Conservation (phyloP, 2,329 filamentous ascomycete genomes). For the Fusarium begoniae region DNA sequence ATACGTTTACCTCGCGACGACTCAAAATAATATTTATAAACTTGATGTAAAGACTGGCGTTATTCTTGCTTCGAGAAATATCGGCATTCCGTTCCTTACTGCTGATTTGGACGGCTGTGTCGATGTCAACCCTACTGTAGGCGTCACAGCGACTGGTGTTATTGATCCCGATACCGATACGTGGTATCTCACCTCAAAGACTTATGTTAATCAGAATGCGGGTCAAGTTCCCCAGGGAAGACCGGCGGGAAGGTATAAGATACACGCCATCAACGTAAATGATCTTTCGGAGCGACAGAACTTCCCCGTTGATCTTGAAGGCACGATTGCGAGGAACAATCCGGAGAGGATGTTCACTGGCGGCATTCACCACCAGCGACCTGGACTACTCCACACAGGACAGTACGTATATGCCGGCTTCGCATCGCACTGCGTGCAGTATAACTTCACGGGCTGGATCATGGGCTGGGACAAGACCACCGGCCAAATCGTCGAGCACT, state of each 20-base stretch:
- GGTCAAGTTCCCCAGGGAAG: slow-evolving; percentile 46
- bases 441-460: slow-evolving; percentile 64
- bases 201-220: slow-evolving; percentile 49
- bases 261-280: slow-evolving; percentile 52
- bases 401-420: slow-evolving; percentile 62
- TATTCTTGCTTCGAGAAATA: slow-evolving; percentile 57
- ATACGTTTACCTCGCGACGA: slow-evolving; percentile 65
- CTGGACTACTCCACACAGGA: slow-evolving; percentile 56
- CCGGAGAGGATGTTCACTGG: slow-evolving; percentile 59
- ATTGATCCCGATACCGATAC: slow-evolving; percentile 57
- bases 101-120: slow-evolving; percentile 59
- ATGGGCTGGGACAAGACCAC: slow-evolving; percentile 58
- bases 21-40: slow-evolving; percentile 67
- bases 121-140: slow-evolving; percentile 58
- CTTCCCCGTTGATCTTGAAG: slow-evolving; percentile 61
- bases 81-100: slow-evolving; percentile 60
- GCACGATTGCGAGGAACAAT: slow-evolving; percentile 56
- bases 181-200: slow-evolving; percentile 56
- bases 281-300: slow-evolving; percentile 50
- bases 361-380: slow-evolving; percentile 62
- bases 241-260: slow-evolving; percentile 48
- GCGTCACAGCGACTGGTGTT: slow-evolving; percentile 57
- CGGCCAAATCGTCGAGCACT: slow-evolving; percentile 50
- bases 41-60: slow-evolving; percentile 63
- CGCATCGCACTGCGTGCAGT: slow-evolving; percentile 64